Evolutionary conservation across 1,284 basidiomycete genomes (phyloP).

Genomic region (Sporisorium graminicola): DNA sequence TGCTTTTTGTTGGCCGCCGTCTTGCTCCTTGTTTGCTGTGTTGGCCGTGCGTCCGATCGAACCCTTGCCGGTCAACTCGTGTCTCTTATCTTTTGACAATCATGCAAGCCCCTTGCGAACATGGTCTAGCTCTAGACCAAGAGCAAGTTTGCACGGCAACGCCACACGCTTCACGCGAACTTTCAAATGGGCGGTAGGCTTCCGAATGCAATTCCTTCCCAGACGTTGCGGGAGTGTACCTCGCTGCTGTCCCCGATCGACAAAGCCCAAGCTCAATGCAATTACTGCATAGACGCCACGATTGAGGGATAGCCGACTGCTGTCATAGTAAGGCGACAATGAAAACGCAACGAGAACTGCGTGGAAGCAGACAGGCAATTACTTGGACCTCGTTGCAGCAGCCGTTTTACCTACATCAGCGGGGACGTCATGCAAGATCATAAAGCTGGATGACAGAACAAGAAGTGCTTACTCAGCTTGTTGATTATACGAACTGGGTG

Average conservation of each 20-base stretch:
- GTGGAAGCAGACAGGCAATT: not conserved
- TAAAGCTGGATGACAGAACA: not conserved
- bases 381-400: no score
- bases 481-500: no score
- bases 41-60: conserved; percentile 1
- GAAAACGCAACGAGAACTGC: no score
- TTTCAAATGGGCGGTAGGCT: no score
- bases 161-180: not conserved
- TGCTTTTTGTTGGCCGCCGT: not conserved
- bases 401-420: no score
- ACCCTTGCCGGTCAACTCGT: not conserved
- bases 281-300: not conserved
- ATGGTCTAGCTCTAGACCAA: conserved; percentile 5
- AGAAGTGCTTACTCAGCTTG: not conserved
- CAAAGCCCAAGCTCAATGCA: no score
- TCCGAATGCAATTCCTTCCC: not conserved
- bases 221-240: not conserved
- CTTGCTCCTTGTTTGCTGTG: conserved; percentile 11
- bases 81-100: no score
- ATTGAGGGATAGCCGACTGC: not conserved
- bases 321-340: conserved; percentile 1
- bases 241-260: not conserved
- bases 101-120: not conserved
- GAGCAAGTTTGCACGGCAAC: not conserved
- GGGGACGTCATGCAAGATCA: not conserved